Evolutionary conservation across 2,329 filamentous ascomycete genomes (phyloP).

Genomic region (Lachnellula hyalina): DNA sequence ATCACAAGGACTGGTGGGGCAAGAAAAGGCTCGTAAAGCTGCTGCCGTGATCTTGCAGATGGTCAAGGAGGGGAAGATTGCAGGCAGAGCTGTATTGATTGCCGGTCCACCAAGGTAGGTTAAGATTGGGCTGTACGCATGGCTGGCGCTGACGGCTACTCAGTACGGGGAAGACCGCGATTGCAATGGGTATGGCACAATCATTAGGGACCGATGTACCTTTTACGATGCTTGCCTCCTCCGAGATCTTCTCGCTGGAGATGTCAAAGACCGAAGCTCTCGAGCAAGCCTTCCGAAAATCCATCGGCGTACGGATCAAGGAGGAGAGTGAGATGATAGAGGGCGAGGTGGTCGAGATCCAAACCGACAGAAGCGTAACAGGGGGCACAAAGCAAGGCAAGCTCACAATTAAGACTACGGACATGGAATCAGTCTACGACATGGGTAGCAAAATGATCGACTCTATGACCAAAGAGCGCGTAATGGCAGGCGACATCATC

Average conservation of each 20-base stretch:
- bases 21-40: slow-evolving; percentile 93
- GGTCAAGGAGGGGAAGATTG: slow-evolving; percentile 99
- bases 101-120: slow-evolving; percentile 79
- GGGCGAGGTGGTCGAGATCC: slow-evolving; percentile 97
- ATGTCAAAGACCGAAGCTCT: slow-evolving; percentile 99
- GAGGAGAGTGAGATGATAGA: slow-evolving; percentile 99
- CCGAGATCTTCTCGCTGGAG: slow-evolving; percentile 96
- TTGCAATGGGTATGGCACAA: slow-evolving; percentile 98
- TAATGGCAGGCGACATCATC: slow-evolving; percentile 97
- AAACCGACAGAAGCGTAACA: slow-evolving; percentile 94
- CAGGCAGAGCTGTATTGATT: slow-evolving; percentile 88
- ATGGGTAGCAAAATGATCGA: slow-evolving; percentile 99
- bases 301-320: slow-evolving; percentile 95
- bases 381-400: slow-evolving; percentile 98
- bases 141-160: slow-evolving; percentile 4
- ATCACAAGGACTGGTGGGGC: slow-evolving; percentile 91
- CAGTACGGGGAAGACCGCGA: slow-evolving; percentile 95
- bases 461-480: slow-evolving; percentile 97
- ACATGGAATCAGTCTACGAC: slow-evolving; percentile 99
- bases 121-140: not conserved
- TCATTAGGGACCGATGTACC: slow-evolving; percentile 90
- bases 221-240: slow-evolving; percentile 92
- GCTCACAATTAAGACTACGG: slow-evolving; percentile 97
- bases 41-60: slow-evolving; percentile 96
- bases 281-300: slow-evolving; percentile 98